These are phyloP conservation scores for Cryptosporidium meleagridis DNA, from an alignment of 169 alveolate species.

Conservation along the genomic window DNA sequence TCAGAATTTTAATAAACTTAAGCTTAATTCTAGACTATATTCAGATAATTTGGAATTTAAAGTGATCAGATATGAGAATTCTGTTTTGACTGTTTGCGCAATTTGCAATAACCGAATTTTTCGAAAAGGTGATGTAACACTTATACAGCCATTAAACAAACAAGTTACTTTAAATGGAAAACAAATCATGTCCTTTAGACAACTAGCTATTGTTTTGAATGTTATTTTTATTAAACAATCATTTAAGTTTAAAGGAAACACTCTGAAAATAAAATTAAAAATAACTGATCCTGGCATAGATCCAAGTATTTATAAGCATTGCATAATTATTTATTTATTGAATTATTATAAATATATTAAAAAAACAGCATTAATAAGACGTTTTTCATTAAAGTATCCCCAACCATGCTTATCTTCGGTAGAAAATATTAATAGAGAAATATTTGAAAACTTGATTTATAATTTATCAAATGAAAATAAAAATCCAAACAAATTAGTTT, in stretches of 20 bases:
- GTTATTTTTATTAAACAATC: neutral
- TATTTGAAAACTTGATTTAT: neutral
- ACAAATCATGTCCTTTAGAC: conserved; percentile 33
- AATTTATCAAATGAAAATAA: neutral
- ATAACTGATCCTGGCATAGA: conserved; percentile 36
- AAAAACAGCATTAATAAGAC: conserved; percentile 10
- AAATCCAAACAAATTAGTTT: neutral
- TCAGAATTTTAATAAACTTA: neutral
- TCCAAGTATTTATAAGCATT: conserved; percentile 35
- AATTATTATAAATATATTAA: neutral
- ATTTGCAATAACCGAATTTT: neutral
- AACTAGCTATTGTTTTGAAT: conserved; percentile 10
- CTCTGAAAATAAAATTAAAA: conserved; percentile 7
- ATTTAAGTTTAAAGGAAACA: neutral
- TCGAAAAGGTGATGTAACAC: conserved; percentile 9
- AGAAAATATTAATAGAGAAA: conserved; percentile 3
- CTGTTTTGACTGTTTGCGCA: neutral
- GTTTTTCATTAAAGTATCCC: neutral
- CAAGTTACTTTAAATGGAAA: neutral
- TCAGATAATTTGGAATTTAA: neutral
- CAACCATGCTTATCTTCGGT: neutral
- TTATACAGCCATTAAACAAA: conserved; percentile 24
- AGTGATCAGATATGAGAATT: conserved; percentile 25
- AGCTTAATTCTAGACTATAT: neutral
- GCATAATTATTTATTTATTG: neutral